Evolutionary conservation across 768 basidiomycete species (phyloP).

Genomic region (Boletales sp.): DNA sequence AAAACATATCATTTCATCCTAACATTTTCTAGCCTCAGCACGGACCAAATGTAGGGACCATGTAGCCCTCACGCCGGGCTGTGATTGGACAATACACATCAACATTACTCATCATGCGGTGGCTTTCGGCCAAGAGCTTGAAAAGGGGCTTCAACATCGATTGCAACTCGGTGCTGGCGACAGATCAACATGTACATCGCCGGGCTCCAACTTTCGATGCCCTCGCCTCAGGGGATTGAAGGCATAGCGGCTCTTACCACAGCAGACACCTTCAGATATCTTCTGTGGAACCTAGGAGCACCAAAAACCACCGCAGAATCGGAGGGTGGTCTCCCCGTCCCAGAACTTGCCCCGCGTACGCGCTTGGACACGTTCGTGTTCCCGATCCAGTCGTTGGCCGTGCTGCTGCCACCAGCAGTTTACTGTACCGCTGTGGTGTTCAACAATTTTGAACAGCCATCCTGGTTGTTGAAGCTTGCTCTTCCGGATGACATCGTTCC

Average conservation of each 20-base stretch:
- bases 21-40: no score
- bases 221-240: conserved; percentile 17
- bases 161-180: conserved; percentile 3
- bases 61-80: no score
- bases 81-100: no score
- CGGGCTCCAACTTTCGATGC: conserved; percentile 14
- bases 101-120: no score
- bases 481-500: conserved; percentile 24
- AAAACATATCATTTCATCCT: no score
- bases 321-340: conserved; percentile 18
- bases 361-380: conserved; percentile 26
- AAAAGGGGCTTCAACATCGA: conserved; percentile 12
- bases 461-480: conserved; percentile 30
- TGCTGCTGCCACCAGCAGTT: conserved; percentile 23
- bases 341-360: conserved; percentile 11
- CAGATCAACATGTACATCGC: conserved; percentile 28
- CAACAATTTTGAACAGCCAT: conserved; percentile 33
- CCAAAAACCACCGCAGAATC: conserved; percentile 1
- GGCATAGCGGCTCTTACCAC: conserved; percentile 25
- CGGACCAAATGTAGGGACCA: no score
- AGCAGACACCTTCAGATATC: conserved; percentile 19
- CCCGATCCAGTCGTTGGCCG: conserved; percentile 24
- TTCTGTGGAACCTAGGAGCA: conserved; percentile 6
- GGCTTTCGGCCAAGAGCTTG: conserved; percentile 1
- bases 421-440: conserved; percentile 26